Base-by-base conservation (phyloP, 164 flowering plant genomes). In the Aristolochia californica region DNA sequence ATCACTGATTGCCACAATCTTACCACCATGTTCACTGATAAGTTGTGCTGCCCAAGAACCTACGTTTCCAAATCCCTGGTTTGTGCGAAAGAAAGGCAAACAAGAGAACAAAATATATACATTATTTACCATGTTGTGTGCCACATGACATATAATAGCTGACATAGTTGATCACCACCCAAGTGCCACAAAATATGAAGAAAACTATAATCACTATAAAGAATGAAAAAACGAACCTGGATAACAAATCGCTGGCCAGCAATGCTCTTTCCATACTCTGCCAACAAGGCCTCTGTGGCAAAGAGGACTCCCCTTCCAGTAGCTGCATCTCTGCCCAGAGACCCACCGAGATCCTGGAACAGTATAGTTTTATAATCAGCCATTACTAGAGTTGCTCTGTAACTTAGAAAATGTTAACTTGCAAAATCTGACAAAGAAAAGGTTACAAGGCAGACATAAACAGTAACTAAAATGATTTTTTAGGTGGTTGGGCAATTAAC, bases 41-140 rank as follows among this genome's bases (percentile, higher is more conserved):
- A 88, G 78, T 48, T 79, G 76, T 13, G 96, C 98, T 52, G 98
- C 98, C 95, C 96, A 88, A 45, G 98, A 85, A 24, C 96, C 96
- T 7, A 91, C 98, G 71, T 91, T 88, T 43, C 98, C 98, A 55
- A 91, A 91, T 23, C 98, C 96, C 98, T 91, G 80, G 55, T 51
- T 11, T 15, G 28, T 60, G 38, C 23, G 34, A 22, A 49, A 43
- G 38, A 26, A 16, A 25, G 40, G 10, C 10, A 34, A 34, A 34
- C 0, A 12, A 34, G 40, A 34, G 4, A 7, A n/a, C n/a, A n/a
- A 7, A 2, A 34, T 5, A 34, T 8, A 34, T 12, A 34, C 10
- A 28, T 28, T 28, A 28, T 7, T 28, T 28, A 2, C 30, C 7
- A 28, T 28, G n/a, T n/a, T n/a, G n/a, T n/a, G n/a, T n/a, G n/a